phyloP scores from a whole-genome alignment of 2,329 filamentous ascomycete genomes.

The Colletotrichum acutatum region DNA sequence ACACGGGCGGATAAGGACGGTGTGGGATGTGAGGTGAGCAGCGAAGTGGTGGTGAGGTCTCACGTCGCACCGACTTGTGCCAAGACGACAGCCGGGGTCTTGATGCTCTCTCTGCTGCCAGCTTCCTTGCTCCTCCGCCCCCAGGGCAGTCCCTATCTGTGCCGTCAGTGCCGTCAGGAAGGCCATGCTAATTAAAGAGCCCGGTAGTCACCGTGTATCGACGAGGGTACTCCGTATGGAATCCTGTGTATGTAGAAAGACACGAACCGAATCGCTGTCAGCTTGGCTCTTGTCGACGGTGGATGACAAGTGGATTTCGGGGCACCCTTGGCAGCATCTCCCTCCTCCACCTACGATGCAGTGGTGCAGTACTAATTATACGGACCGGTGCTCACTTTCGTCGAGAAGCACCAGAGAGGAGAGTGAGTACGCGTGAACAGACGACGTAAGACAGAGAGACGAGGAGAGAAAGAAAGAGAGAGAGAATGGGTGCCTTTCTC shows the following conservation, averaged over 20 bases:
- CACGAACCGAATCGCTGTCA: slow-evolving; percentile 6
- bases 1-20: slow-evolving; percentile 29
- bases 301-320: slow-evolving; percentile 24
- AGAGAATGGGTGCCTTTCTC: slow-evolving; percentile 12
- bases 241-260: neutral
- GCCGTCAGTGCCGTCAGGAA: slow-evolving; percentile 16
- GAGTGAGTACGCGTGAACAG: neutral
- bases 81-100: slow-evolving; percentile 10
- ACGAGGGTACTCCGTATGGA: neutral
- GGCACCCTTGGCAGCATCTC: slow-evolving; percentile 11
- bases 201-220: slow-evolving; percentile 7
- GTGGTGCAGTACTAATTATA: neutral
- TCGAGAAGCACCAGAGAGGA: neutral
- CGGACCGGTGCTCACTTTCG: neutral
- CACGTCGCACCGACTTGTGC: slow-evolving; percentile 25
- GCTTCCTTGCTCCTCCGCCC: neutral
- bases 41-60: slow-evolving; percentile 16
- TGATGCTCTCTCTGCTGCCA: neutral
- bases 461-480: neutral
- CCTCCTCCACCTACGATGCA: slow-evolving; percentile 13
- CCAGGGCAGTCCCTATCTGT: slow-evolving; percentile 1
- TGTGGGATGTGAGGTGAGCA: slow-evolving; percentile 26
- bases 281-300: slow-evolving; percentile 23
- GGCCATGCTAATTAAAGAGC: slow-evolving; percentile 18
- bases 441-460: neutral